phyloP scores from a whole-genome alignment of 2,329 filamentous ascomycete genomes.

The Pyricularia grisea region DNA sequence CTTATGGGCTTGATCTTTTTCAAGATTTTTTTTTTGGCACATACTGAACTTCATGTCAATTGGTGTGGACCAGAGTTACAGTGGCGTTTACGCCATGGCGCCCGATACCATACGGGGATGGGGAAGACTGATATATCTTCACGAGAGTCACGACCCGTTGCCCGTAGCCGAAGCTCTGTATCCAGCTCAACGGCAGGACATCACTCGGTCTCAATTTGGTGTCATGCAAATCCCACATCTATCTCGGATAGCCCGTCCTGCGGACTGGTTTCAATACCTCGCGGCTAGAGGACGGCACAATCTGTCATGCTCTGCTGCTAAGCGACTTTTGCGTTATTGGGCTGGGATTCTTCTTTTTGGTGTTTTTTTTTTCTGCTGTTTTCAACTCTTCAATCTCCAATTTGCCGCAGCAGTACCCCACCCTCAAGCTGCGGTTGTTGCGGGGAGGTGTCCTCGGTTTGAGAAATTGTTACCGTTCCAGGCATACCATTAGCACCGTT shows the following conservation, averaged over 20 bases:
- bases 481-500: not conserved
- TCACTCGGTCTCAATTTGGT: not conserved
- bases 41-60: not conserved
- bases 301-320: not conserved
- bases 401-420: not conserved
- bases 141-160: constrained; percentile 7
- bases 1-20: not conserved
- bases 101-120: constrained; percentile 2
- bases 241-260: not conserved
- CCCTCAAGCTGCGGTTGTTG: not conserved
- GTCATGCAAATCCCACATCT: not conserved
- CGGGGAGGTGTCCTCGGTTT: not conserved
- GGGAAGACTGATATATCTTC: constrained; percentile 5
- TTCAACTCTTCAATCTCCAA: not conserved
- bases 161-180: not conserved
- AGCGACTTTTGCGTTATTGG: not conserved
- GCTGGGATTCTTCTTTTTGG: not conserved
- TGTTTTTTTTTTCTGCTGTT: not conserved
- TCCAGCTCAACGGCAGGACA: not conserved
- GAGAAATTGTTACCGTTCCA: not conserved
- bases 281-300: not conserved
- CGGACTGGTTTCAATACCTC: not conserved
- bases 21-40: not conserved
- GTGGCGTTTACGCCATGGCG: not conserved
- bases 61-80: not conserved